A percentile compares a stretch with the other conserved stretches of the same genome.
Evolutionary conservation across 805 yeast species (phyloP).

Genomic region (Hanseniaspora occidentalis): DNA sequence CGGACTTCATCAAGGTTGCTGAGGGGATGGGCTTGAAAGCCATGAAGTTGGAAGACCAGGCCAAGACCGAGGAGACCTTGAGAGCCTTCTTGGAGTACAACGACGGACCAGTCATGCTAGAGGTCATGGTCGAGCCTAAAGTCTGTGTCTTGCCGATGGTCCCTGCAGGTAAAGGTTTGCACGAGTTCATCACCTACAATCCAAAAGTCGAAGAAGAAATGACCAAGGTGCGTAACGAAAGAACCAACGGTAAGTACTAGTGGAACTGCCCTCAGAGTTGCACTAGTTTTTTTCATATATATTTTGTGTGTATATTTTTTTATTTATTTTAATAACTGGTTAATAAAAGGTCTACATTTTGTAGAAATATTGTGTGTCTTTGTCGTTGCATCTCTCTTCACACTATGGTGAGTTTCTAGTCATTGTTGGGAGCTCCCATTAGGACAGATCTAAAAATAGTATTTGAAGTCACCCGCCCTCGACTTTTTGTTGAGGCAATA

Average conservation of each 20-base stretch:
- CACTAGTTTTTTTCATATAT: neutral
- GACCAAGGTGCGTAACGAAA: conserved; percentile 50
- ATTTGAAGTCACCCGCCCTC: neutral
- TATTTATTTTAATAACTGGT: neutral
- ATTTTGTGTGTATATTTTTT: neutral
- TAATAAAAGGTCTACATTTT: neutral
- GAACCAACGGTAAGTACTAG: conserved; percentile 63
- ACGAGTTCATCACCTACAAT: conserved; percentile 84
- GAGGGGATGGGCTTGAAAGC: conserved; percentile 91
- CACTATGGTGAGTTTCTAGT: too few relatives aligned
- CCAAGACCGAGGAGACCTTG: conserved; percentile 45
- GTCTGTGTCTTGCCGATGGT: conserved; percentile 98
- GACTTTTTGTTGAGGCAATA: neutral
- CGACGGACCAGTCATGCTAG: conserved; percentile 79
- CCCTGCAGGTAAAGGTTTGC: conserved; percentile 88
- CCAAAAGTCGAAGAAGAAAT: conserved; percentile 67
- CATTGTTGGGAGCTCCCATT: too few relatives aligned
- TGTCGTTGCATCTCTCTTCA: too few relatives aligned
- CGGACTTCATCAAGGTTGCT: conserved; percentile 84
- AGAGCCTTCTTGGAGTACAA: conserved; percentile 58
- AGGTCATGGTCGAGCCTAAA: conserved; percentile 76
- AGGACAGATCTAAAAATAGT: too few relatives aligned
- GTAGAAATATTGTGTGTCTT: neutral
- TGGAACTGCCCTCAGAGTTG: too few relatives aligned
- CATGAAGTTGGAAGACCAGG: conserved; percentile 57